A percentile compares a stretch with the other conserved stretches of the same genome.
Conservation (phyloP, 2,329 filamentous ascomycete species). For the Dryadomyces quercus-mongolicae region DNA sequence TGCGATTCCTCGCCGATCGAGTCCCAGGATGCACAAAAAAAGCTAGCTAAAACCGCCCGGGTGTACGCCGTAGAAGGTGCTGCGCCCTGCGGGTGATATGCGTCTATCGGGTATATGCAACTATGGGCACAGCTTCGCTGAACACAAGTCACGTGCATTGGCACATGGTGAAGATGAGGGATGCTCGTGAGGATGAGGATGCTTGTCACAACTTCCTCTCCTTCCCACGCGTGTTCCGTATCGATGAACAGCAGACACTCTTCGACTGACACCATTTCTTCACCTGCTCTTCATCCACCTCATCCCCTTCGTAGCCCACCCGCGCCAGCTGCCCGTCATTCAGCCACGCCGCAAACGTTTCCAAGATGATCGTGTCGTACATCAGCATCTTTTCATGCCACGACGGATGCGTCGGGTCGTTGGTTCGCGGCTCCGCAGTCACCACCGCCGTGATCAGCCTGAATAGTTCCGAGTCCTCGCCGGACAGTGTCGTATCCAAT, state of each 20-base stretch:
- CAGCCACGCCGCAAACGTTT: conserved; percentile 74
- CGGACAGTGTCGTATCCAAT: conserved; percentile 21
- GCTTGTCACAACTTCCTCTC: conserved; percentile 30
- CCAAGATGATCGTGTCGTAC: conserved; percentile 81
- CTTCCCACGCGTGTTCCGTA: conserved; percentile 37
- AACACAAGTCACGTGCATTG: not conserved
- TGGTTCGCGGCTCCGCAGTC: conserved; percentile 34
- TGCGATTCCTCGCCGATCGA: too few species aligned
- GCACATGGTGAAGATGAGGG: too few species aligned
- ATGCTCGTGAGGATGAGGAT: too few species aligned
- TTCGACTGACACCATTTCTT: conserved; percentile 85
- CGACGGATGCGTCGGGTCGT: conserved; percentile 40
- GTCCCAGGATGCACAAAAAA: not conserved
- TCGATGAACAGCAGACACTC: conserved; percentile 75
- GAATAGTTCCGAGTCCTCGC: conserved; percentile 34
- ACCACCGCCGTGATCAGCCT: conserved; percentile 43
- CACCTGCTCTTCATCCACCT: conserved; percentile 52
- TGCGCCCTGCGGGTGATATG: not conserved
- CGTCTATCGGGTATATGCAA: not conserved
- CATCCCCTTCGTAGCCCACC: conserved; percentile 48
- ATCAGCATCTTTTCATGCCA: conserved; percentile 93
- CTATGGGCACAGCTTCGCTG: not conserved
- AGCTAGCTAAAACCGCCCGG: not conserved
- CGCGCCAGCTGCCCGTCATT: conserved; percentile 57
- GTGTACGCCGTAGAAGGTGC: too few species aligned